Conservation (phyloP, 192 early-diverging fungal genomes). For the Entrophospora sp. region DNA sequence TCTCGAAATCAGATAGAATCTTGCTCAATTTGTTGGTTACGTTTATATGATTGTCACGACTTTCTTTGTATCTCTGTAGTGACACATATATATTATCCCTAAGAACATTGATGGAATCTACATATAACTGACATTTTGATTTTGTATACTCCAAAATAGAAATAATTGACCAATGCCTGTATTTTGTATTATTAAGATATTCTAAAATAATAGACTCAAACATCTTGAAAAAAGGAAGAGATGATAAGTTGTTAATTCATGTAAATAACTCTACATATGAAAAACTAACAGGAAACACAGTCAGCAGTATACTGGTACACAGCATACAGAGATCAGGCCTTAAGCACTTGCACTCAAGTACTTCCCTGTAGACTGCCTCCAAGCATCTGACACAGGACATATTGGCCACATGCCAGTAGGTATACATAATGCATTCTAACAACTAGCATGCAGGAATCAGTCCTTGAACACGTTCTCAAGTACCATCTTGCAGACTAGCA, state of each 20-base stretch:
- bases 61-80: conserved; percentile 4
- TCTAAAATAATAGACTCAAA: neutral
- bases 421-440: conserved; percentile 11
- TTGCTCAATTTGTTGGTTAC: neutral
- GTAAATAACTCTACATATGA: too few species aligned
- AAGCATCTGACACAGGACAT: conserved; percentile 20
- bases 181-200: neutral
- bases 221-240: conserved; percentile 10
- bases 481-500: conserved; percentile 10
- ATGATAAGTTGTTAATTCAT: neutral
- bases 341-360: too few species aligned
- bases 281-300: too few species aligned
- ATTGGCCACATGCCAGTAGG: conserved; percentile 21
- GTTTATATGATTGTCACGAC: neutral
- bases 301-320: too few species aligned
- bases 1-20: conserved; percentile 1
- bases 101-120: neutral
- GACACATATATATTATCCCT: conserved; percentile 1
- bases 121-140: conserved; percentile 5
- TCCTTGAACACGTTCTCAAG: neutral
- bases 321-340: too few species aligned
- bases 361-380: neutral
- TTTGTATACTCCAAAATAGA: conserved; percentile 1
- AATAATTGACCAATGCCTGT: conserved; percentile 13
- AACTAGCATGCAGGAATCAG: conserved; percentile 14